These are phyloP conservation scores for Vaccinium darrowii DNA, from an alignment of 148 eudicot genomes.

Conservation along the genomic window DNA sequence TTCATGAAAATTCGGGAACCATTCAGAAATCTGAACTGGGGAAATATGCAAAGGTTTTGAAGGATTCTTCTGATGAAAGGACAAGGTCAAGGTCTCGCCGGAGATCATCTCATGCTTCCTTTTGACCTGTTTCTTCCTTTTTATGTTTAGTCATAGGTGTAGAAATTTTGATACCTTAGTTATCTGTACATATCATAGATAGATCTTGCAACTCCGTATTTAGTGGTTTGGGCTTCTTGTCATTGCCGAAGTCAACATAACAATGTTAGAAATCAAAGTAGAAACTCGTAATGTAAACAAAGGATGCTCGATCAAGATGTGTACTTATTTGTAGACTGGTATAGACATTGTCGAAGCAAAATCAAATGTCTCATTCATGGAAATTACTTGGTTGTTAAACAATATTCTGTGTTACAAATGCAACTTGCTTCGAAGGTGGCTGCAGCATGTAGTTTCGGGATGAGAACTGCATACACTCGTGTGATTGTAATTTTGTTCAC, in stretches of 20 bases:
- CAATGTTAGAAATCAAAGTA: not conserved
- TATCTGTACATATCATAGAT: not conserved
- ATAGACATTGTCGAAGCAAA: not conserved
- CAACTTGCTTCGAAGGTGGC: not conserved
- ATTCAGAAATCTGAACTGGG: constrained; percentile 42
- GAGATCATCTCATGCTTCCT: constrained; percentile 43
- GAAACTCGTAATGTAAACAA: not conserved
- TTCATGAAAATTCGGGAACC: constrained; percentile 17
- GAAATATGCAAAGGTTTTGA: constrained; percentile 70
- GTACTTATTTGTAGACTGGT: not conserved
- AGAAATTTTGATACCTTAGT: not conserved
- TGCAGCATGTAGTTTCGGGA: not conserved
- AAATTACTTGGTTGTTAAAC: not conserved
- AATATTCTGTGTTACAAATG: no score
- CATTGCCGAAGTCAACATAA: not conserved
- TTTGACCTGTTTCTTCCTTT: constrained; percentile 16
- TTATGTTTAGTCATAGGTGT: not conserved
- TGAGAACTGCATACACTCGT: no score
- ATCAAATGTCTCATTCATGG: not conserved
- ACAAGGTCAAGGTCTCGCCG: constrained; percentile 27
- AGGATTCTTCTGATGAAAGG: constrained; percentile 30
- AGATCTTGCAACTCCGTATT: not conserved
- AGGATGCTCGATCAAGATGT: not conserved
- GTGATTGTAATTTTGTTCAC: no score
- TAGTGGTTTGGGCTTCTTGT: not conserved